These are phyloP conservation scores for Singerocomus rubriflavus DNA, from an alignment of 1,284 basidiomycete species.

Conservation along the genomic window DNA sequence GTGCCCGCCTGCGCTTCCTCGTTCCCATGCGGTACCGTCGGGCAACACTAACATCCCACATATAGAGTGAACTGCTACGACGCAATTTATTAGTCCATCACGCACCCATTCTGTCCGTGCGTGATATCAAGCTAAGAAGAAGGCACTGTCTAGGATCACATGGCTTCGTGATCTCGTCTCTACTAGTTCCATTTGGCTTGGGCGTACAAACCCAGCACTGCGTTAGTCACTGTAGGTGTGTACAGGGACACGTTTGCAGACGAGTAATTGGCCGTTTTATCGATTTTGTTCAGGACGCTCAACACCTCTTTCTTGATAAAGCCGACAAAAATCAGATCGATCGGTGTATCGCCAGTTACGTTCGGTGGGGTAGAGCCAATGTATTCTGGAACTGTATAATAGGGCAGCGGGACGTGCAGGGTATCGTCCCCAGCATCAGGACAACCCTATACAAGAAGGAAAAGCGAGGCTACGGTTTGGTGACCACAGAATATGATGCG, in stretches of 20 bases:
- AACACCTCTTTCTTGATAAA: constrained; percentile 59
- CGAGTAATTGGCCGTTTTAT: constrained; percentile 50
- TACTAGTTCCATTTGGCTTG: constrained; percentile 54
- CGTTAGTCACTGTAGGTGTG: constrained; percentile 46
- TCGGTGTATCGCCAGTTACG: constrained; percentile 45
- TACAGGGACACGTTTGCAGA: constrained; percentile 50
- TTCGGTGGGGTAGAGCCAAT: constrained; percentile 54
- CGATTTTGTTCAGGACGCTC: constrained; percentile 51
- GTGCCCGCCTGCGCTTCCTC: too few species aligned
- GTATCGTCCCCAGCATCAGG: constrained; percentile 72
- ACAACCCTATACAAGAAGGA: constrained; percentile 44
- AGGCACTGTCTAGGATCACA: too few species aligned
- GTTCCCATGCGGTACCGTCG: too few species aligned
- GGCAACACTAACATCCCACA: too few species aligned
- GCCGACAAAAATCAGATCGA: constrained; percentile 70
- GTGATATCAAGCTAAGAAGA: too few species aligned
- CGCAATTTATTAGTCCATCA: too few species aligned
- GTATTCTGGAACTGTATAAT: constrained; percentile 53
- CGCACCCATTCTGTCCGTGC: too few species aligned
- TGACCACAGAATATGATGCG: not conserved
- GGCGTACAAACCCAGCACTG: constrained; percentile 60
- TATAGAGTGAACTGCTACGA: too few species aligned
- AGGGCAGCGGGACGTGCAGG: constrained; percentile 55
- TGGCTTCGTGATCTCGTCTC: not conserved
- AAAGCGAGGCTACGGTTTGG: not conserved